Conservation (phyloP, 805 yeast species). For the Spencermartinsiella europaea region DNA sequence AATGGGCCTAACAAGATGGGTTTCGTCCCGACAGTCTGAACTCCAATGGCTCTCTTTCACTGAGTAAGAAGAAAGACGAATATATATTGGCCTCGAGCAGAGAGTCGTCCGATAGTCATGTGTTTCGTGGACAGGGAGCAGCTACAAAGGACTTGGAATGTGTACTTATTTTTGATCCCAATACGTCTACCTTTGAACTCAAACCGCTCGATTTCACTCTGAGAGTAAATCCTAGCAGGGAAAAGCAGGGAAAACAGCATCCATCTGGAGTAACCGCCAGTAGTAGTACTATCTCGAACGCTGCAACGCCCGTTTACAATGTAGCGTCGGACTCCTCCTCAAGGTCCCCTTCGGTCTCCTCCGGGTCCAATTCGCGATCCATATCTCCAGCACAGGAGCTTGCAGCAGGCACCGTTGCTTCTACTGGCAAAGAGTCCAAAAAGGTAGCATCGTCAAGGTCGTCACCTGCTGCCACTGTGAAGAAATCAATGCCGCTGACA, state of each 20-base stretch:
- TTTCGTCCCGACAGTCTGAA: constrained; percentile 23
- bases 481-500: neutral
- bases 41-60: constrained; percentile 5
- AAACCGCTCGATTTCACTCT: constrained; percentile 21
- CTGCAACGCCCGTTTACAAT: neutral
- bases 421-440: neutral
- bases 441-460: neutral
- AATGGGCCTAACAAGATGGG: constrained; percentile 14
- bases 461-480: neutral
- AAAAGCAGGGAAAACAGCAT: constrained; percentile 16
- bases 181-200: constrained; percentile 27
- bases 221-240: constrained; percentile 20
- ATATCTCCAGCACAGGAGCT: constrained; percentile 2
- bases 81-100: constrained; percentile 12
- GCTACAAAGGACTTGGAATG: constrained; percentile 45
- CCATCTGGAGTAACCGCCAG: neutral
- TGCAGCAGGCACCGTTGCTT: neutral
- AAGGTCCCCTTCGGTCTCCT: constrained; percentile 5
- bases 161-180: constrained; percentile 75
- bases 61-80: constrained; percentile 21
- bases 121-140: constrained; percentile 26
- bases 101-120: constrained; percentile 11
- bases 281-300: neutral
- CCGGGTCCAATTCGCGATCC: constrained; percentile 6
- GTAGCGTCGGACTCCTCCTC: constrained; percentile 2